Base-by-base conservation (phyloP, 139 green algal species). In the Monoraphidium neglectum region DNA sequence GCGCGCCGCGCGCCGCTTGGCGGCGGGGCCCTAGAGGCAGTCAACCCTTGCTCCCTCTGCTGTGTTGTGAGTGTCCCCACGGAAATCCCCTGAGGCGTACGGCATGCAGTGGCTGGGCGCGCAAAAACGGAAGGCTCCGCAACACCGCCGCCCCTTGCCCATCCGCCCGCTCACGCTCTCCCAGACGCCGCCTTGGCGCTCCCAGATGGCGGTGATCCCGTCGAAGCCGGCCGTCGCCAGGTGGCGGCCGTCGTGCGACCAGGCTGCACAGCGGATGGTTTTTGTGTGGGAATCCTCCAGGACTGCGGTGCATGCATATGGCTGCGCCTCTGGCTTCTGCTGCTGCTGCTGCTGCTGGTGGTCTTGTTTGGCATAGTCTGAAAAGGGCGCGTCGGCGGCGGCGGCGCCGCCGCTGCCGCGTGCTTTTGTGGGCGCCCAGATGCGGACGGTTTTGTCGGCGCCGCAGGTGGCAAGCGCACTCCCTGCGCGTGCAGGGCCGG, bases 211-310 rank as follows among this genome's bases (percentile, higher is more conserved):
- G 23, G 88, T 93, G 8, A 89, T 95, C 4, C 85, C 90, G 79
- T 99, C 95, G 75, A 99, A 99, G 79, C 87, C 92, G 35, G 92
- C 94, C 33, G 90, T 94, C 21, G 93, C 94, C 15, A 99, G 86
- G 32, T 85, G 77, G 0, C 65, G 70, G 4, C 93, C 93, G 63
- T 73, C 79, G n/a, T 93, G 95, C 1, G 92, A 95, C 94, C 94
- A 99, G 32, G 65, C 86, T 30, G 78, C 87, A 37, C 73, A 88
- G 13, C 95, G 80, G 24, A 99, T 87, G 30, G 95, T 95, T 59
- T 88, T 86, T 23, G 82, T 93, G 82, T 94, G 92, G 3, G 79
- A 85, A 35, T 96, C 92, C 77, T 97, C 94, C 21, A 98, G 84
- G 0, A 95, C 76, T 12, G 92, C 87, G 23, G 70, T 61, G 77